Evolutionary conservation across 2,329 filamentous ascomycete genomes (phyloP), one percentile per base, ranked within the genome.

Genomic region (Rhinocladiella similis): DNA sequence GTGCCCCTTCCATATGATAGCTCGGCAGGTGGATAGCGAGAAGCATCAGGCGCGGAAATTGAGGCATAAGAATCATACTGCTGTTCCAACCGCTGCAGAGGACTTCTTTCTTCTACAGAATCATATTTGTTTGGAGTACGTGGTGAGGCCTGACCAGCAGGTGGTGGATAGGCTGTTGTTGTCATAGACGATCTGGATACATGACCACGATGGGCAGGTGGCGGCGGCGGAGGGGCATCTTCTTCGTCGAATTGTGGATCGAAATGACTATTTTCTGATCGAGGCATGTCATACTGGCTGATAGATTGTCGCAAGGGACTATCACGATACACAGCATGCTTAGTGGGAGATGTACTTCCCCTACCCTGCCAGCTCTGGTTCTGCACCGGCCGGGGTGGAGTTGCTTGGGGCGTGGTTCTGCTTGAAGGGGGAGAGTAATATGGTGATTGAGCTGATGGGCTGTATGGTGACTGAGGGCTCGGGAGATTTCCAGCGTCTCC

Each of bases 181-280:
- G 18, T 12, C 10, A 46, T 29, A n/a, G 52, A 47, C 20, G 41
- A 47, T 33, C 52, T 36, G n/a, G 56, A 38, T 43, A 59, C 48
- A 3, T 54, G 53, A 19, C 52, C 53, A 16, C 69, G 64, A 57
- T 72, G 70, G 18, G 61, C 66, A 25, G 70, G 70, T 27, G 69
- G 69, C 10, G 70, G 70, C 25, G 70, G 38, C 14, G 43, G 70
- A 10, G 70, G 69, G 18, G 65, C 55, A 12, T 60, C 61, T 13
- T 65, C 63, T 18, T 70, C 68, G 13, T 67, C 64, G 36, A 56
- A 58, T 13, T 35, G 49, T 47, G 52, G 57, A 48, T 60, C 52
- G 45, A 51, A 25, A 19, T 62, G 56, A 13, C 59, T 58, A 22
- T 60, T 46, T 12, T 46, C 53, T 4, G 55, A 51, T 27, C 54